Evolutionary conservation across 2,329 filamentous ascomycete species (phyloP), one percentile per base, ranked within the genome.

Genomic region (Sporothrix curviconia): DNA sequence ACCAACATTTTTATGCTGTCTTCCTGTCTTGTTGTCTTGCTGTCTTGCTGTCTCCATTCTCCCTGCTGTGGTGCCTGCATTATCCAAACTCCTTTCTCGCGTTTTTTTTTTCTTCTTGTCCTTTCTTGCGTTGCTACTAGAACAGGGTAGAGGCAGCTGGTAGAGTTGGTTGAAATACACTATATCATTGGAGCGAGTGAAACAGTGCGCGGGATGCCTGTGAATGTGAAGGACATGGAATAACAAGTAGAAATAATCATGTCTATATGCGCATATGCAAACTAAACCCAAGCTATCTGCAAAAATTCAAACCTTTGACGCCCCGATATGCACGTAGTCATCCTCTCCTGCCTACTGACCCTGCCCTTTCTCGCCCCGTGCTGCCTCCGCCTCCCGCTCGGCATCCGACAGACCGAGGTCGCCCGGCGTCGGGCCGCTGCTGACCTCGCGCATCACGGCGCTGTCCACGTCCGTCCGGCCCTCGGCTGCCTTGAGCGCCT

Each of bases 401-500:
- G 32, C 47, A 9, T 50, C 47, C 14, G 30, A 30, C 32, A 50
- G 32, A 34, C 40, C 47, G 28, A 73, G 63, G 17, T 74, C 72
- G 0, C 70, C 71, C 1, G 72, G 72, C 1, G 69, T 66, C 0
- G 69, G 69, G 32, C 71, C 66, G 0, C 63, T 66, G 22, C 68
- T 69, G 6, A 73, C 56, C 59, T 71, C 67, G 2, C 69, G 67
- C 64, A 73, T 65, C 7, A 73, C 25, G 0, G 62, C 64, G 0
- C 28, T 37, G 28, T 72, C 70, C 2, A 72, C 65, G 19, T 73
- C 71, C 0, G 57, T 62, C 1, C 69, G 64, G 8, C 71, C 71
- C 43, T 65, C 64, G 12, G 61, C 64, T 15, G 57, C 57, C 39
- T 65, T 65, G 32, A 66, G 53, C 7, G 59, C 63, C 37, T 65